phyloP scores from a whole-genome alignment of 371 early-diverging fungal species.

The Sporodiniella umbellata region DNA sequence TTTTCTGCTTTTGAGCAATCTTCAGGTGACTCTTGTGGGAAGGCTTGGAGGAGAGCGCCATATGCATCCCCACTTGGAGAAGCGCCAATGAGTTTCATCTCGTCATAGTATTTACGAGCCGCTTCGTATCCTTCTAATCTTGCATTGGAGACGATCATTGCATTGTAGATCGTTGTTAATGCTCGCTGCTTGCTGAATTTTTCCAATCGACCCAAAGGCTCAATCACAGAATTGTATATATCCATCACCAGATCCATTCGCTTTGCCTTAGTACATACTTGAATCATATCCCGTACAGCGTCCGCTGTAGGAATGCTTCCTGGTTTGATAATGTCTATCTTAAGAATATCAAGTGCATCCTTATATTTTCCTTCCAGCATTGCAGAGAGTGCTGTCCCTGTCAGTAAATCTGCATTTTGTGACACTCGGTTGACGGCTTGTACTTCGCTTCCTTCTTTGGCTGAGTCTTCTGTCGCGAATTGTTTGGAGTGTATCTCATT shows the following conservation, averaged over 20 bases:
- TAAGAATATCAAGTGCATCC: conserved; percentile 21
- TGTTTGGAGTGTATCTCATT: background rate
- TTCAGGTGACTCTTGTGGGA: background rate
- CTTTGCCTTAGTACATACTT: conserved; percentile 22
- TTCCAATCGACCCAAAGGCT: conserved; percentile 14
- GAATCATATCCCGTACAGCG: conserved; percentile 43
- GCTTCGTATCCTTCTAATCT: conserved; percentile 33
- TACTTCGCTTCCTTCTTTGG: background rate
- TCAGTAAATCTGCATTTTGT: conserved; percentile 20
- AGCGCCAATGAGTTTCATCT: conserved; percentile 27
- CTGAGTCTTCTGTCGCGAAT: background rate
- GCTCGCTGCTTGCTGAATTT: conserved; percentile 14
- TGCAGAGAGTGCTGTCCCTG: conserved; percentile 26
- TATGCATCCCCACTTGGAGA: conserved; percentile 50
- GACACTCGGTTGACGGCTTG: background rate
- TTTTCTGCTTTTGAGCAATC: conserved; percentile 49
- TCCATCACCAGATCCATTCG: conserved; percentile 21
- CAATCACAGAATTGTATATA: conserved; percentile 27
- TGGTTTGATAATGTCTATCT: conserved; percentile 25
- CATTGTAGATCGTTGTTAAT: conserved; percentile 31
- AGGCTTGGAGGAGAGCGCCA: conserved; percentile 31
- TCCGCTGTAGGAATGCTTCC: conserved; percentile 36
- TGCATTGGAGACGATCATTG: conserved; percentile 56
- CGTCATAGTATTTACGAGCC: conserved; percentile 48
- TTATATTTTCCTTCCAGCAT: conserved; percentile 27